Conservation (phyloP, 148 eudicot species). For the Cornus suecica region DNA sequence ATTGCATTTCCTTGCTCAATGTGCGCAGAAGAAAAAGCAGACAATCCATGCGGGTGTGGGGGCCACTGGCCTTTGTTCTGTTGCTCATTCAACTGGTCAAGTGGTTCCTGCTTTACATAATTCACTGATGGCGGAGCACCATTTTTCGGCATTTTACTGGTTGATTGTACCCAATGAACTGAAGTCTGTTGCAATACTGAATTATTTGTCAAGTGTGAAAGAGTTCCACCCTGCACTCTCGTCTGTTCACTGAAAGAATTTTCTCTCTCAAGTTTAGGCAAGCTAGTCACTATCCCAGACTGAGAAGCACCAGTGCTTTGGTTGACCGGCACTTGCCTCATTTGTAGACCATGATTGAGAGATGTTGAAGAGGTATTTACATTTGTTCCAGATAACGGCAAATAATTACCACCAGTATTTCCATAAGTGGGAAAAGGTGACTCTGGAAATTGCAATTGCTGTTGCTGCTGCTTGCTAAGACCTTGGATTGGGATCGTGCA, state of each 20-base stretch:
- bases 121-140: slow-evolving; percentile 39
- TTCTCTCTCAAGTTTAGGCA: slow-evolving; percentile 45
- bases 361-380: slow-evolving; percentile 40
- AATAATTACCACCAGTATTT: slow-evolving; percentile 35
- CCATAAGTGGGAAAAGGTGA: slow-evolving; percentile 65
- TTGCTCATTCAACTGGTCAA: slow-evolving; percentile 56
- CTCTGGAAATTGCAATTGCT: slow-evolving; percentile 66
- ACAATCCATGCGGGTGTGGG: slow-evolving; percentile 39
- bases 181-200: slow-evolving; percentile 36
- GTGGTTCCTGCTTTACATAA: slow-evolving; percentile 65
- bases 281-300: slow-evolving; percentile 32
- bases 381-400: slow-evolving; percentile 43
- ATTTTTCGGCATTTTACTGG: slow-evolving; percentile 41
- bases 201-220: slow-evolving; percentile 33
- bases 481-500: slow-evolving; percentile 50
- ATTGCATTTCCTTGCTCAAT: slow-evolving; percentile 47
- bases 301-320: slow-evolving; percentile 51
- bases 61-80: slow-evolving; percentile 39
- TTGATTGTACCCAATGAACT: slow-evolving; percentile 48
- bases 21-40: slow-evolving; percentile 36
- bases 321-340: slow-evolving; percentile 52
- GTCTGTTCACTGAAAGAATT: slow-evolving; percentile 39
- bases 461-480: slow-evolving; percentile 69
- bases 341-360: slow-evolving; percentile 47
- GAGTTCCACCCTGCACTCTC: slow-evolving; percentile 37